Evolutionary conservation across 1,284 basidiomycete species (phyloP).

Genomic region (Spongispora temasekensis): DNA sequence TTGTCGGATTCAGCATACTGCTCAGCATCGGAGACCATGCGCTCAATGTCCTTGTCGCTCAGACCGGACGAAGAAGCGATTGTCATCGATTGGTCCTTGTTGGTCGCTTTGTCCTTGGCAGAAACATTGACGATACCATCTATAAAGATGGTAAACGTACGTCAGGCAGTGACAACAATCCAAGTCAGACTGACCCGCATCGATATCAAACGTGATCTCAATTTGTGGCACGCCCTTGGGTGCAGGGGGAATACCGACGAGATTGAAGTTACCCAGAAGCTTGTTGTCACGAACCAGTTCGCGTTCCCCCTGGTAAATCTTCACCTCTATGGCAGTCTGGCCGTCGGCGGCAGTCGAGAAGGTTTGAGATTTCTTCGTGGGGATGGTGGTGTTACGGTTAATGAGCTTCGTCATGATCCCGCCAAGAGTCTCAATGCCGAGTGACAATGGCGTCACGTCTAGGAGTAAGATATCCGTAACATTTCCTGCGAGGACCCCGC

Average conservation of each 20-base stretch:
- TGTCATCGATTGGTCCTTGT: slow-evolving; percentile 97
- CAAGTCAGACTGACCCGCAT: slow-evolving; percentile 78
- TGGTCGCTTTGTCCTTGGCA: slow-evolving; percentile 97
- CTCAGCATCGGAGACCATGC: slow-evolving; percentile 95
- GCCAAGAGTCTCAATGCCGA: slow-evolving; percentile 96
- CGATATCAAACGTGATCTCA: slow-evolving; percentile 98
- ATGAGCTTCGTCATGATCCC: slow-evolving; percentile 98
- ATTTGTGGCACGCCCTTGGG: slow-evolving; percentile 99
- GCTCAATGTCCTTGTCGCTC: slow-evolving; percentile 95
- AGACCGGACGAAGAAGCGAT: slow-evolving; percentile 98
- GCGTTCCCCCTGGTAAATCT: slow-evolving; percentile 98
- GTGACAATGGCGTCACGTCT: slow-evolving; percentile 93
- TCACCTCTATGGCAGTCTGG: slow-evolving; percentile 96
- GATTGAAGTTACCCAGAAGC: slow-evolving; percentile 99
- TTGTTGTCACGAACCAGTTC: slow-evolving; percentile 98
- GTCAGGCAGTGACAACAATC: not conserved
- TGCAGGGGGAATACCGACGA: slow-evolving; percentile 95
- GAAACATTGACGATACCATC: slow-evolving; percentile 97
- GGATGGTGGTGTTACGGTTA: slow-evolving; percentile 97
- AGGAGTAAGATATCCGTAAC: slow-evolving; percentile 96
- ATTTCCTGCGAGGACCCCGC: slow-evolving; percentile 94
- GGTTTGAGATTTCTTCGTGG: slow-evolving; percentile 98
- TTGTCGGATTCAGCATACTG: slow-evolving; percentile 92
- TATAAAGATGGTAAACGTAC: slow-evolving; percentile 26
- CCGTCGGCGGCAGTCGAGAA: slow-evolving; percentile 98